phyloP scores from a whole-genome alignment of 371 early-diverging fungal genomes.

The Mucor racemosus region DNA sequence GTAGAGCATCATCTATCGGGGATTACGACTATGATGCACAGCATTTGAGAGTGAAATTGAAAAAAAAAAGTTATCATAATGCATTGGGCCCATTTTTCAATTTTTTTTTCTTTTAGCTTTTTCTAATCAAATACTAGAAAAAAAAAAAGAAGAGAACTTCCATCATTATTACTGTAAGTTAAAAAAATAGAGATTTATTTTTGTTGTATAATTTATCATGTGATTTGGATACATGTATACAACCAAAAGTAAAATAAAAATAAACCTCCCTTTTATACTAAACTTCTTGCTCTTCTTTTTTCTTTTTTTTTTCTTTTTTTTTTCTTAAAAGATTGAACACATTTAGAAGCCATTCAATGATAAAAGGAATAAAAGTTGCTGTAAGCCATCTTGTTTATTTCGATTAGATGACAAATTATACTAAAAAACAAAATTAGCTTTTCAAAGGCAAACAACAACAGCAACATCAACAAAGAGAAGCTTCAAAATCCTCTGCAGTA shows the following conservation, averaged over 20 bases:
- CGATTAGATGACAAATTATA: background rate
- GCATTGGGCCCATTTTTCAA: no score
- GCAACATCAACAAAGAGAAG: constrained; percentile 11
- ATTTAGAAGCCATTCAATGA: constrained; percentile 28
- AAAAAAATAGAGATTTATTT: background rate
- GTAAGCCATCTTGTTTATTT: constrained; percentile 26
- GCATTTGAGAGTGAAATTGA: no score
- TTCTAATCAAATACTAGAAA: no score
- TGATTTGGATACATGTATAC: background rate
- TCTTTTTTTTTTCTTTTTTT: no score
- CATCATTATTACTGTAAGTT: background rate
- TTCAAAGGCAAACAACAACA: constrained; percentile 38
- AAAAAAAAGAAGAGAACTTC: no score
- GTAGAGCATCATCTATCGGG: no score
- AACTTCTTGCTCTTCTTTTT: background rate
- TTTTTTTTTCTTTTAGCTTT: no score
- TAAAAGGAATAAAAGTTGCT: constrained; percentile 53
- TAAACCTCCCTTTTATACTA: background rate
- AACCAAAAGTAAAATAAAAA: background rate
- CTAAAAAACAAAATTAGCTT: constrained; percentile 28
- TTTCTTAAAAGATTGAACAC: background rate
- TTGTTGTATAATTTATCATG: background rate
- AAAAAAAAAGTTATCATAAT: no score
- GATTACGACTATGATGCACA: no score
- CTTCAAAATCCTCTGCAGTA: constrained; percentile 3